Conservation (phyloP, 2,329 filamentous ascomycete genomes). For the Alternaria brassicicola region DNA sequence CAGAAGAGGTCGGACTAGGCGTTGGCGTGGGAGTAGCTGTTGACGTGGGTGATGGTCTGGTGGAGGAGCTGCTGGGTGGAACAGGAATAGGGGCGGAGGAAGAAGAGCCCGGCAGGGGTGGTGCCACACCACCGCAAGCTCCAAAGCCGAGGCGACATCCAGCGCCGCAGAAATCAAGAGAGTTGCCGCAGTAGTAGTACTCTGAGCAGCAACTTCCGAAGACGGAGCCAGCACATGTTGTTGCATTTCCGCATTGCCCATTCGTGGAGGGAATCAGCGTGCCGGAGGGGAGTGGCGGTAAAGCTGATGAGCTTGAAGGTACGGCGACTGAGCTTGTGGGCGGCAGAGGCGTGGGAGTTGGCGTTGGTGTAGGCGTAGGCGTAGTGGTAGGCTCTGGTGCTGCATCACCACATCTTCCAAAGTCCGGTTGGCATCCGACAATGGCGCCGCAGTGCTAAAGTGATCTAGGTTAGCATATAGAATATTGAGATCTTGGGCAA, state of each 20-base stretch:
- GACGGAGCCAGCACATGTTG: conserved; percentile 34
- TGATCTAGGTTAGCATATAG: not conserved
- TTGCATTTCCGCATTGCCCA: conserved; percentile 38
- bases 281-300: conserved; percentile 34
- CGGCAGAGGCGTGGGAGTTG: conserved; percentile 28
- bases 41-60: conserved; percentile 21
- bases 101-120: conserved; percentile 23
- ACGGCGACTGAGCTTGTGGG: conserved; percentile 9
- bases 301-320: conserved; percentile 17
- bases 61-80: conserved; percentile 10
- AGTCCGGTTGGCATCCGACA: conserved; percentile 38
- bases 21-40: conserved; percentile 20
- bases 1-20: conserved; percentile 18
- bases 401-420: conserved; percentile 35
- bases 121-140: conserved; percentile 24
- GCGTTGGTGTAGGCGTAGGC: conserved; percentile 22
- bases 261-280: conserved; percentile 32
- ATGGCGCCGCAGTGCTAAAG: conserved; percentile 22
- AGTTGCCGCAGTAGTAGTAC: conserved; percentile 35
- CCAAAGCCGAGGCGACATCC: conserved; percentile 37
- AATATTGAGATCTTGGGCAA: not conserved
- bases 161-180: conserved; percentile 32
- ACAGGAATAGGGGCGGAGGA: conserved; percentile 14
- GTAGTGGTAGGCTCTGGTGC: conserved; percentile 15
- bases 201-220: conserved; percentile 37